Evolutionary conservation across 1,284 basidiomycete species (phyloP).

Genomic region (Microbotryomycetes sp.): DNA sequence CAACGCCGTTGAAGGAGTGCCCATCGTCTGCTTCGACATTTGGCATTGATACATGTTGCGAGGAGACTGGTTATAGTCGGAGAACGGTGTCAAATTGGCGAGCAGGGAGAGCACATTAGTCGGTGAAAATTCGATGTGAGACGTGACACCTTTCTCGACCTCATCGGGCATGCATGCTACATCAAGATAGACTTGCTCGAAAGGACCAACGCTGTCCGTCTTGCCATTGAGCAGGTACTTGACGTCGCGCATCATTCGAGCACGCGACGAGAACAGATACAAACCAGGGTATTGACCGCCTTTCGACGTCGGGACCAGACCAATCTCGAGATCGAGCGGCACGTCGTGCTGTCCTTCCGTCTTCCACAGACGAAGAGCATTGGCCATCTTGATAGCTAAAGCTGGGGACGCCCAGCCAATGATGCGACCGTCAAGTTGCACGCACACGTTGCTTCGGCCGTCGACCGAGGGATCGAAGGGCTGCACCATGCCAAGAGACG

Average conservation of each 20-base stretch:
- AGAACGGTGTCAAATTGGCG: constrained; percentile 57
- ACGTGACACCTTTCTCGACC: constrained; percentile 68
- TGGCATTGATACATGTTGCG: constrained; percentile 60
- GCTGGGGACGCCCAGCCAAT: constrained; percentile 87
- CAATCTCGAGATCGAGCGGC: constrained; percentile 92
- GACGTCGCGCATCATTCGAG: constrained; percentile 98
- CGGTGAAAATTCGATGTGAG: constrained; percentile 85
- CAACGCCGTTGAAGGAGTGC: constrained; percentile 87
- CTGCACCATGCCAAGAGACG: constrained; percentile 90
- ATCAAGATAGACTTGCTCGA: constrained; percentile 99
- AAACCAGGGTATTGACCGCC: constrained; percentile 96
- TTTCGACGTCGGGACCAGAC: constrained; percentile 78
- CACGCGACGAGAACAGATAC: constrained; percentile 79
- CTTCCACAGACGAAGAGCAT: constrained; percentile 85
- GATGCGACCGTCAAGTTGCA: constrained; percentile 89
- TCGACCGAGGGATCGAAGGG: constrained; percentile 68
- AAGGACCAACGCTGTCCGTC: constrained; percentile 87
- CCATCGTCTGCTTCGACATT: constrained; percentile 99
- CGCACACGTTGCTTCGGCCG: constrained; percentile 70
- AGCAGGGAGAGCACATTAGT: constrained; percentile 86
- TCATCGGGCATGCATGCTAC: constrained; percentile 88
- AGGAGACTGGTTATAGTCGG: constrained; percentile 85
- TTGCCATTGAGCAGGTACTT: constrained; percentile 79
- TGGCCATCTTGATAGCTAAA: constrained; percentile 72
- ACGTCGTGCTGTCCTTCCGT: constrained; percentile 77